Conservation (phyloP, 768 basidiomycete genomes). For the Mycena olivaceomarginata region DNA sequence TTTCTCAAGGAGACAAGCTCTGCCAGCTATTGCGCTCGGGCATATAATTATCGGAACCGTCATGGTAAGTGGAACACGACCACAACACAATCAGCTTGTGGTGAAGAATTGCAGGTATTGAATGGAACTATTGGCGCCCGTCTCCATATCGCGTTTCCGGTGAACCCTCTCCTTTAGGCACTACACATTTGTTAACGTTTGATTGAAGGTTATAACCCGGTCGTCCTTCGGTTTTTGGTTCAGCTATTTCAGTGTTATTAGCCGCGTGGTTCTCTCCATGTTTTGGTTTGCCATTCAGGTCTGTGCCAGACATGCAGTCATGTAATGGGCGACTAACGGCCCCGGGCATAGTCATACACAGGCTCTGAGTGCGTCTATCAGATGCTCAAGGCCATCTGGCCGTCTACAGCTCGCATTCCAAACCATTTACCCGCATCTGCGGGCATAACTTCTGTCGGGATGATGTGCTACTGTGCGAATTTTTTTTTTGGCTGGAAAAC, state of each 20-base stretch:
- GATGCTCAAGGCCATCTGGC: conserved; percentile 92
- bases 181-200: not conserved
- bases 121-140: conserved; percentile 89
- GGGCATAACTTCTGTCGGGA: conserved; percentile 79
- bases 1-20: conserved; percentile 74
- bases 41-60: conserved; percentile 80
- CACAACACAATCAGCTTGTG: not conserved
- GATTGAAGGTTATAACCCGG: conserved; percentile 78
- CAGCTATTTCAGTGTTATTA: conserved; percentile 90
- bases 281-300: conserved; percentile 91
- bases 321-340: not conserved
- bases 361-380: conserved; percentile 88
- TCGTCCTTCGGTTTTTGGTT: conserved; percentile 95
- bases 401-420: conserved; percentile 76
- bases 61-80: conserved; percentile 1
- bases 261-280: conserved; percentile 84
- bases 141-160: conserved; percentile 83
- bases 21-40: conserved; percentile 82
- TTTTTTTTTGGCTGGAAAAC: not conserved
- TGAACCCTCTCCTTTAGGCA: not conserved
- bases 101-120: conserved; percentile 74
- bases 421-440: conserved; percentile 76
- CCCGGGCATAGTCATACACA: conserved; percentile 63
- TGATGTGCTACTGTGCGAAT: conserved; percentile 47
- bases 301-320: not conserved